Base-by-base conservation (phyloP, 495 filamentous ascomycete genomes). In the Penicillium arizonense region DNA sequence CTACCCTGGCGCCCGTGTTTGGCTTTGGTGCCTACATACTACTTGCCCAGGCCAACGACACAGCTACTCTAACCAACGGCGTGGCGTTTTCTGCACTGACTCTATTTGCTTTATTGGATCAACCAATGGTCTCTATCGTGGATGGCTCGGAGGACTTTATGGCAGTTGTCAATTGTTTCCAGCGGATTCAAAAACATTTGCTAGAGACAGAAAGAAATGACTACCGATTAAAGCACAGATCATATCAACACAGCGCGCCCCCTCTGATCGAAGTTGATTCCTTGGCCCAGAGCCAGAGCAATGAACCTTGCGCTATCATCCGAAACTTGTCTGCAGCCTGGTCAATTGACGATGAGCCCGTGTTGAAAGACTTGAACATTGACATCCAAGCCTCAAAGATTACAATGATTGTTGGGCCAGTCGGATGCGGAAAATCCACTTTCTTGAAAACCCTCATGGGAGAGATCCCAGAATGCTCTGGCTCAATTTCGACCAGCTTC, bases 351-450 rank as follows among this genome's bases (percentile, higher is more conserved):
- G 40, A 50, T 20, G 55, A 58, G 20, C 49, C 58, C 18, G 35
- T 61, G 7, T 46, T 64, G 8, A 51, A 52, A 3, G 42, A 52
- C 18, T 18, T 61, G 28, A 45, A 42, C 13, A 43, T 74, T 32
- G 55, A 47, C 8, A 67, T 81, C 36, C 53, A 57, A n/a, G 52
- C 60, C 3, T 55, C 53, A 0, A 55, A 68, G n/a, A 64, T 79
- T 2, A 82, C 75, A 7, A 75, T 81, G 62, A 61, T 85, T 12
- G 59, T 78, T 26, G 82, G 81, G 2, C 77, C 80, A 10, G 77
- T 83, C 1, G 78, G 81, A 14, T 75, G 73, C 50, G 82, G 82
- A 14, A 84, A 83, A 51, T 76, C 76, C 4, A 77, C 76, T 5
- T 52, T 84, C 21, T 53, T 85, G 21, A 76, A 72, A 50, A 66